Evolutionary conservation across 164 flowering plant species (phyloP).

Genomic region (Umbilicus rupestris): DNA sequence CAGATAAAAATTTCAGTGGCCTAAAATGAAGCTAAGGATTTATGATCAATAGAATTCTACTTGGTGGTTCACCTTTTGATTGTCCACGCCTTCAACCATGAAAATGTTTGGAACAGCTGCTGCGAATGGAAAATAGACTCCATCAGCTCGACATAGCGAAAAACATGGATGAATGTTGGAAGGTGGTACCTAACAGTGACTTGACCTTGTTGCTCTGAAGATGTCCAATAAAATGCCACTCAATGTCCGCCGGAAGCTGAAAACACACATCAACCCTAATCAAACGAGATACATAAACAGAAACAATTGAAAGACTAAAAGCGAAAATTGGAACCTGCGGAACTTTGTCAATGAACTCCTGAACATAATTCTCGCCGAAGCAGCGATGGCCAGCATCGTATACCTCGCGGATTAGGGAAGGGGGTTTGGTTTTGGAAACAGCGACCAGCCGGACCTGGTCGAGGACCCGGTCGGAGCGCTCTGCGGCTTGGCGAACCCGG

Average conservation of each 20-base stretch:
- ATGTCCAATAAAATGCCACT: conserved; percentile 96
- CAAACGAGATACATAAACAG: neutral
- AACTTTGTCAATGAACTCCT: conserved; percentile 78
- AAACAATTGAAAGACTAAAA: neutral
- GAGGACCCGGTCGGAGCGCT: conserved; percentile 41
- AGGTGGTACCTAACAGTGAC: conserved; percentile 52
- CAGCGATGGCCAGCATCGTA: conserved; percentile 87
- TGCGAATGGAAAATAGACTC: conserved; percentile 17
- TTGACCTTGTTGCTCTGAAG: conserved; percentile 97
- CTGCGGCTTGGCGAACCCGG: conserved; percentile 66
- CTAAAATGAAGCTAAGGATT: neutral
- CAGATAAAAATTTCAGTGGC: neutral
- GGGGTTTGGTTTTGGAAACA: conserved; percentile 82
- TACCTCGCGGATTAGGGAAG: conserved; percentile 56
- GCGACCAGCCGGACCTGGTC: conserved; percentile 62
- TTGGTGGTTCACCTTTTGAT: conserved; percentile 51
- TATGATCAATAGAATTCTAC: neutral
- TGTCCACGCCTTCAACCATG: conserved; percentile 78
- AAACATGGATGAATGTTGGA: neutral
- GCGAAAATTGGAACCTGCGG: conserved; percentile 43
- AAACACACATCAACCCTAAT: conserved; percentile 10
- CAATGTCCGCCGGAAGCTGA: conserved; percentile 92
- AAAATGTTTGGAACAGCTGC: conserved; percentile 83
- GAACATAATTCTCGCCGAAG: conserved; percentile 94
- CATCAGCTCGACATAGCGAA: neutral